A percentile compares a stretch with the other conserved stretches of the same genome.
These are phyloP conservation scores for Phytophthora tubulina DNA, from an alignment of 352 stramenopile genomes.

Conservation along the genomic window DNA sequence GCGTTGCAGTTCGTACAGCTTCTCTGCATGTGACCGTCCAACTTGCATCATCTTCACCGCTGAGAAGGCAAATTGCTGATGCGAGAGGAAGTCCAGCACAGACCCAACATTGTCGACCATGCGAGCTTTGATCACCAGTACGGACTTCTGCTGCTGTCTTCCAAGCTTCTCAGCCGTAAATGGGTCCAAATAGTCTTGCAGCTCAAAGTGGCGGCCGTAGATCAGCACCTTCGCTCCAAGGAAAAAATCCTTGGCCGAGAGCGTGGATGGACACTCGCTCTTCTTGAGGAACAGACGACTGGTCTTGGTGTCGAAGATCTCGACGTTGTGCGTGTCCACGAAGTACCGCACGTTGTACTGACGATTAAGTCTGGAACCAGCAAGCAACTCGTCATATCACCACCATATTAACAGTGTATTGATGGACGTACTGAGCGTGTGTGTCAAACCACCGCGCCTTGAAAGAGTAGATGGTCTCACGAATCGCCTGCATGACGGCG, in stretches of 20 bases:
- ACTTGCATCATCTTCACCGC: slow-evolving; percentile 86
- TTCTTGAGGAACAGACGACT: slow-evolving; percentile 94
- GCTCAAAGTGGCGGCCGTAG: slow-evolving; percentile 85
- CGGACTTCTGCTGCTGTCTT: slow-evolving; percentile 73
- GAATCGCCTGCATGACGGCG: slow-evolving; percentile 66
- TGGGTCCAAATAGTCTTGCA: slow-evolving; percentile 86
- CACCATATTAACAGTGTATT: neutral
- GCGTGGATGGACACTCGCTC: slow-evolving; percentile 75
- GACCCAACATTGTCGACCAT: slow-evolving; percentile 62
- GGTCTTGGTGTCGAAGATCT: slow-evolving; percentile 91
- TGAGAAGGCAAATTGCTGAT: slow-evolving; percentile 76
- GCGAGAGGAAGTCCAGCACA: slow-evolving; percentile 65
- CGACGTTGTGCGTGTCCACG: slow-evolving; percentile 77
- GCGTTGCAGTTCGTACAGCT: slow-evolving; percentile 62
- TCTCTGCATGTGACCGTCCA: slow-evolving; percentile 53
- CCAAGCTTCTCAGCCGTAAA: slow-evolving; percentile 78
- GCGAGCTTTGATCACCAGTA: slow-evolving; percentile 69
- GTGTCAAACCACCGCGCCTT: slow-evolving; percentile 85
- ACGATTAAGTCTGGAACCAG: slow-evolving; percentile 66
- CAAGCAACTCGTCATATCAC: slow-evolving; percentile 5
- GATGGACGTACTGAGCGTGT: slow-evolving; percentile 65
- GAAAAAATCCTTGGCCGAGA: slow-evolving; percentile 84
- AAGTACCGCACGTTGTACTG: slow-evolving; percentile 88
- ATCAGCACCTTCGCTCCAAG: slow-evolving; percentile 84
- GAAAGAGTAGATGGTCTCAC: slow-evolving; percentile 85